phyloP scores from a whole-genome alignment of 2,329 filamentous ascomycete genomes.

The Fusarium sp. region DNA sequence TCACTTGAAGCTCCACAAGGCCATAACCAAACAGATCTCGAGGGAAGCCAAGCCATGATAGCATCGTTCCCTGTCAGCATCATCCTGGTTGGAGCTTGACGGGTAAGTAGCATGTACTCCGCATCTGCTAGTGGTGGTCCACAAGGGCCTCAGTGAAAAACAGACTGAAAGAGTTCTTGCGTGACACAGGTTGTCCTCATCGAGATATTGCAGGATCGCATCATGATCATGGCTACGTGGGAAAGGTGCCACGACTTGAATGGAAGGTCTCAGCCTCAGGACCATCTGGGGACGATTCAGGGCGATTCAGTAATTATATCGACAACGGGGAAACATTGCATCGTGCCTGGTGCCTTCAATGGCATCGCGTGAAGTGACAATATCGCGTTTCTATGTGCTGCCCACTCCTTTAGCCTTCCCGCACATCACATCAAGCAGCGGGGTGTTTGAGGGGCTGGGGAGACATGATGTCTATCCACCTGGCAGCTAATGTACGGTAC shows the following conservation, averaged over 20 bases:
- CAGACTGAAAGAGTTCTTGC: slow-evolving; percentile 26
- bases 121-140: slow-evolving; percentile 37
- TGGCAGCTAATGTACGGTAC: slow-evolving; percentile 41
- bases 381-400: slow-evolving; percentile 22
- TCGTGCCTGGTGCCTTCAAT: background rate
- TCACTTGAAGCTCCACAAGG: slow-evolving; percentile 37
- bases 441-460: slow-evolving; percentile 35
- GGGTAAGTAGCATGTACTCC: slow-evolving; percentile 40
- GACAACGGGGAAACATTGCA: background rate
- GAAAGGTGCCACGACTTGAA: slow-evolving; percentile 20
- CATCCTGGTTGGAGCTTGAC: slow-evolving; percentile 29
- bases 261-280: slow-evolving; percentile 11
- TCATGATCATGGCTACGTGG: slow-evolving; percentile 26
- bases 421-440: slow-evolving; percentile 41
- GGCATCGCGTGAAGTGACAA: slow-evolving; percentile 32
- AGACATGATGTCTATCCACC: slow-evolving; percentile 38
- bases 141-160: slow-evolving; percentile 33
- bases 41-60: slow-evolving; percentile 36
- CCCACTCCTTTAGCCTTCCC: slow-evolving; percentile 47
- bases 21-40: slow-evolving; percentile 41
- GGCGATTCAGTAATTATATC: background rate
- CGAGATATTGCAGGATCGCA: slow-evolving; percentile 42
- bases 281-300: background rate
- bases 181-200: slow-evolving; percentile 34
- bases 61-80: slow-evolving; percentile 38